Evolutionary conservation across 805 yeast genomes (phyloP).

Genomic region (Candida coleopterorum): DNA sequence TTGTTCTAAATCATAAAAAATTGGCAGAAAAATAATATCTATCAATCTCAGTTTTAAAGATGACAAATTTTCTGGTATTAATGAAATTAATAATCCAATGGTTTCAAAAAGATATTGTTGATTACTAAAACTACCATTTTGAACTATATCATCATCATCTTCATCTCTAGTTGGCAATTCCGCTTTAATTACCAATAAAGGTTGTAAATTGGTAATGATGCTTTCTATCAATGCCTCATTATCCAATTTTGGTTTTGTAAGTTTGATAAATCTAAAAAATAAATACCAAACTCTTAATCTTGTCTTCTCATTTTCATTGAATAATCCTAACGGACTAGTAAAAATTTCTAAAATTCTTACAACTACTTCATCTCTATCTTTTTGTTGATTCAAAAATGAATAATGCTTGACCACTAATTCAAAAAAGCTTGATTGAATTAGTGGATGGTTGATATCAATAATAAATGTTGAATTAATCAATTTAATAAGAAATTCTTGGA

Average conservation of each 20-base stretch:
- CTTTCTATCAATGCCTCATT: slow-evolving; percentile 44
- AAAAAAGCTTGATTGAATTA: slow-evolving; percentile 75
- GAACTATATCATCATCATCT: slow-evolving; percentile 44
- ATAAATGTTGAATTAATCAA: slow-evolving; percentile 46
- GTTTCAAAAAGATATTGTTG: slow-evolving; percentile 85
- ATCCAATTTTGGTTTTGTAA: slow-evolving; percentile 59
- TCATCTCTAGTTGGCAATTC: slow-evolving; percentile 52
- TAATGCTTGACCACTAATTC: slow-evolving; percentile 82
- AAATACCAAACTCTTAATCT: slow-evolving; percentile 87
- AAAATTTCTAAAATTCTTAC: slow-evolving; percentile 69
- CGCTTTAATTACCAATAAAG: slow-evolving; percentile 61
- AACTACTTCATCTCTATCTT: slow-evolving; percentile 39
- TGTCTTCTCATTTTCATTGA: slow-evolving; percentile 67
- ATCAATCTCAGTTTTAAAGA: slow-evolving; percentile 41
- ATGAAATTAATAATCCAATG: slow-evolving; percentile 67
- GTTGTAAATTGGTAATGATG: slow-evolving; percentile 56
- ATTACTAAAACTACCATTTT: slow-evolving; percentile 58
- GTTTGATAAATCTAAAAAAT: slow-evolving; percentile 74
- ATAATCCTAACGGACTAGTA: slow-evolving; percentile 76
- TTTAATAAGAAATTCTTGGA: slow-evolving; percentile 57
- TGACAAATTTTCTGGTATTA: slow-evolving; percentile 21
- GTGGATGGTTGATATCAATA: slow-evolving; percentile 61
- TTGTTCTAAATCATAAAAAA: slow-evolving; percentile 65
- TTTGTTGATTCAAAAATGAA: slow-evolving; percentile 43
- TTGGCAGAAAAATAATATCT: slow-evolving; percentile 68